A percentile compares a stretch with the other conserved stretches of the same genome.
Evolutionary conservation across 495 filamentous ascomycete species (phyloP).

Genomic region (Letharia lupina): DNA sequence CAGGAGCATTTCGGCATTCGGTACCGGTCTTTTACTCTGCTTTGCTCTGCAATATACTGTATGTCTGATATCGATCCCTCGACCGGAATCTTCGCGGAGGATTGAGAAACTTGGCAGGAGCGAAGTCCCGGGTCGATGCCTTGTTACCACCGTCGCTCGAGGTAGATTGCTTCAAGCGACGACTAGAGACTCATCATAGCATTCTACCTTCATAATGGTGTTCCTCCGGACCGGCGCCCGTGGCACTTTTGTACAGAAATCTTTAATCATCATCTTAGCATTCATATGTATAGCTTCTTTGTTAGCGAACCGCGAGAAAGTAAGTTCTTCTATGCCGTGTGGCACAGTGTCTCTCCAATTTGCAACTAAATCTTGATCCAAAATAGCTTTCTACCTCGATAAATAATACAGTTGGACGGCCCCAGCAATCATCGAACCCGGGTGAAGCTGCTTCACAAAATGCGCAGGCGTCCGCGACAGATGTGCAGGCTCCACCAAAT

Average conservation of each 20-base stretch:
- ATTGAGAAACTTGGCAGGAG: neutral
- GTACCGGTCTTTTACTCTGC: neutral
- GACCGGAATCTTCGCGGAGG: neutral
- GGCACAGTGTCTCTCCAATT: neutral
- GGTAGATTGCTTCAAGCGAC: neutral
- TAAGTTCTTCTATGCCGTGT: neutral
- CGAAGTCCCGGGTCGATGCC: neutral
- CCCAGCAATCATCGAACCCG: neutral
- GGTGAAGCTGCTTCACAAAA: neutral
- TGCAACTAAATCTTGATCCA: neutral
- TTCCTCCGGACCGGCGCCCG: neutral
- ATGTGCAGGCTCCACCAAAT: neutral
- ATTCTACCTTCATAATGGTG: neutral
- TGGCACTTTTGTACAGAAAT: slow-evolving; percentile 1
- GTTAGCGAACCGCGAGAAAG: slow-evolving; percentile 6
- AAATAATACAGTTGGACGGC: slow-evolving; percentile 3
- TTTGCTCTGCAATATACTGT: neutral
- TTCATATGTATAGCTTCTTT: slow-evolving; percentile 9
- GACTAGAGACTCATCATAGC: neutral
- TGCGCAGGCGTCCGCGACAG: neutral
- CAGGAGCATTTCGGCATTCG: neutral
- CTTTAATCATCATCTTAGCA: slow-evolving; percentile 2
- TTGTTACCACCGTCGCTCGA: neutral
- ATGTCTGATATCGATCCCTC: neutral
- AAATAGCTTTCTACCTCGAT: neutral